These are phyloP conservation scores for Helenozyma baotianmanensis DNA, from an alignment of 805 yeast species.

Conservation along the genomic window DNA sequence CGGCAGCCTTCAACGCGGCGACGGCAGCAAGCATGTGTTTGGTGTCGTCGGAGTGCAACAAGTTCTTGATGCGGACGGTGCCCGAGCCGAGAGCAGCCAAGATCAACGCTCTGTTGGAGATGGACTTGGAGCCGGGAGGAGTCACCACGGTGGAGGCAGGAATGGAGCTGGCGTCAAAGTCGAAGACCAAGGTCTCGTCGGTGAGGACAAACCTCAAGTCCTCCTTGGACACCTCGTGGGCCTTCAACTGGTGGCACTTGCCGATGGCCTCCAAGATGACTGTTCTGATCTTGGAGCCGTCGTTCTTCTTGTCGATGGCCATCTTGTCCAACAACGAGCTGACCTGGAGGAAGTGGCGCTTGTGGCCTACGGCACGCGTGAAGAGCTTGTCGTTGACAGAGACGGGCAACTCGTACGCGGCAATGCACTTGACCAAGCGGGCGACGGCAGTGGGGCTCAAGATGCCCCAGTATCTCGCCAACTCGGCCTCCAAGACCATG, in stretches of 20 bases:
- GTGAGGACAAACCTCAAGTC: constrained; percentile 79
- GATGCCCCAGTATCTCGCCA: constrained; percentile 86
- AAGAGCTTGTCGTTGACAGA: constrained; percentile 70
- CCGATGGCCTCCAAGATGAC: constrained; percentile 84
- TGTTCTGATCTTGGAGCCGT: constrained; percentile 83
- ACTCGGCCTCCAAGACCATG: constrained; percentile 89
- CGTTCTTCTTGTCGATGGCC: constrained; percentile 96
- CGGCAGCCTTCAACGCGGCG: constrained; percentile 72
- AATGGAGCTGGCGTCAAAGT: constrained; percentile 36
- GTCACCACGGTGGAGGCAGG: constrained; percentile 45
- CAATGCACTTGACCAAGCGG: constrained; percentile 74
- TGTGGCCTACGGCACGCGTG: constrained; percentile 59
- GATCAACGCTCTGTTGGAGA: constrained; percentile 89
- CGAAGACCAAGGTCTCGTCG: constrained; percentile 69
- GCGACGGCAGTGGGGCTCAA: constrained; percentile 92
- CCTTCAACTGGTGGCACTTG: constrained; percentile 80
- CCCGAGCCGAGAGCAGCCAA: constrained; percentile 91
- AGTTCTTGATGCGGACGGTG: constrained; percentile 72
- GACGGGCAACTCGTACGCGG: constrained; percentile 83
- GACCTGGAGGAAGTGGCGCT: constrained; percentile 62
- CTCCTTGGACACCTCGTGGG: constrained; percentile 76
- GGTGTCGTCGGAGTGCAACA: constrained; percentile 94
- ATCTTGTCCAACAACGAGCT: constrained; percentile 72
- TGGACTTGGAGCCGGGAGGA: constrained; percentile 98
- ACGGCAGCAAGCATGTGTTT: constrained; percentile 92